Conservation (phyloP, 2,329 filamentous ascomycete genomes). For the Catunica adiposa region DNA sequence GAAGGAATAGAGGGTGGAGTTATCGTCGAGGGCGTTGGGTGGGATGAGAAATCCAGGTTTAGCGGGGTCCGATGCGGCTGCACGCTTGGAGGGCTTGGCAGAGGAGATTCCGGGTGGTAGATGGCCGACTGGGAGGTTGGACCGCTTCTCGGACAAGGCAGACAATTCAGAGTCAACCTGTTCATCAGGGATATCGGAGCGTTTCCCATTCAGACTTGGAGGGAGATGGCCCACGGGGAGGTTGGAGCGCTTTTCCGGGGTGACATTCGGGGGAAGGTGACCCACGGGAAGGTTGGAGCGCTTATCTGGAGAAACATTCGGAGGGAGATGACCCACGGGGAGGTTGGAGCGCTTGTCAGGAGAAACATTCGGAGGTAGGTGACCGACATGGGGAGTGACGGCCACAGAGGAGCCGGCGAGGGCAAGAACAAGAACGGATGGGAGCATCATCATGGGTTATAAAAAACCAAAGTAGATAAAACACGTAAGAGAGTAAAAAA, state of each 20-base stretch:
- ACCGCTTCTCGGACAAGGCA: too few species aligned
- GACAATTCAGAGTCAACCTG: neutral
- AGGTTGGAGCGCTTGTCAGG: neutral
- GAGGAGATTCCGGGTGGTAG: neutral
- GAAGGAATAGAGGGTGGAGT: slow-evolving; percentile 23
- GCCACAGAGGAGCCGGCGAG: too few species aligned
- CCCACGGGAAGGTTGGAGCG: neutral
- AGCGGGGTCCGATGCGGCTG: neutral
- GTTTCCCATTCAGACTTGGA: too few species aligned
- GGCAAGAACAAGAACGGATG: too few species aligned
- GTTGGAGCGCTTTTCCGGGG: too few species aligned
- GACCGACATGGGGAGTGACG: neutral
- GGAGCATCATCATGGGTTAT: neutral
- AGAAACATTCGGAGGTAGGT: neutral
- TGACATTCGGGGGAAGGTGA: neutral
- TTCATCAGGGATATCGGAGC: neutral
- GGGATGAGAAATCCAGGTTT: slow-evolving; percentile 24
- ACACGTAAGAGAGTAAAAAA: neutral
- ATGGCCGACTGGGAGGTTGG: neutral
- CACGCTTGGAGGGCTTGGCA: too few species aligned
- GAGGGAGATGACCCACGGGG: neutral
- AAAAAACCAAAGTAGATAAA: neutral
- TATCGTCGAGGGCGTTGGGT: slow-evolving; percentile 11
- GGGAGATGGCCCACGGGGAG: neutral
- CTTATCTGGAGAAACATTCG: neutral